Percentiles rank a stretch among this genome's conserved stretches.
These are phyloP conservation scores for Rosa chinensis DNA, from an alignment of 306 rosid species.

Conservation along the genomic window DNA sequence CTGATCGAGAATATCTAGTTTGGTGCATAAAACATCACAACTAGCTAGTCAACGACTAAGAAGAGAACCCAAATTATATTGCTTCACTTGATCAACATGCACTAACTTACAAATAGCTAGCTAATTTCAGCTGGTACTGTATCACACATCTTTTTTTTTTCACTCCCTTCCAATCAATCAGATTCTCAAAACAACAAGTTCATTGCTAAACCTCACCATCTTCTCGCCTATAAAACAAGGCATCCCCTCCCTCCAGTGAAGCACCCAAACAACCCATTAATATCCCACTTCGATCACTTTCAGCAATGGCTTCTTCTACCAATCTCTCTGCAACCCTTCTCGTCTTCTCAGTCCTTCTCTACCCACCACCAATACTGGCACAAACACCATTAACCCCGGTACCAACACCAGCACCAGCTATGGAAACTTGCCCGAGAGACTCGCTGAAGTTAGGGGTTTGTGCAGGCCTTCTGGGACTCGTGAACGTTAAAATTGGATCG, in stretches of 20 bases:
- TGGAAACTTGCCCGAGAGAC: slow-evolving; percentile 29
- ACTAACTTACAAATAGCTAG: neutral
- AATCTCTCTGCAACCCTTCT: slow-evolving; percentile 45
- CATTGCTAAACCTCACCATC: slow-evolving; percentile 28
- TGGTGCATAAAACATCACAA: neutral
- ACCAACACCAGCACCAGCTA: neutral
- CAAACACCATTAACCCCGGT: neutral
- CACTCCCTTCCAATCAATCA: slow-evolving; percentile 51
- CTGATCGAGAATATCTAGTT: neutral
- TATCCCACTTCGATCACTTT: neutral
- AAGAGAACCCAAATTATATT: neutral
- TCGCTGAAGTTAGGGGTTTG: slow-evolving; percentile 70
- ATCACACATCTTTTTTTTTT: neutral
- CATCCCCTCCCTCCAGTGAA: slow-evolving; percentile 10
- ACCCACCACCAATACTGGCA: neutral
- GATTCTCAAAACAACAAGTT: slow-evolving; percentile 13
- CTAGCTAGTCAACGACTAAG: neutral
- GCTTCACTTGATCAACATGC: neutral
- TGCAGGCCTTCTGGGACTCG: slow-evolving; percentile 50
- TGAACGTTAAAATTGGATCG: slow-evolving; percentile 40
- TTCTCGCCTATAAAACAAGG: slow-evolving; percentile 40
- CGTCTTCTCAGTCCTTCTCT: slow-evolving; percentile 47
- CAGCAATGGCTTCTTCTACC: slow-evolving; percentile 34
- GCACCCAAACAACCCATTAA: slow-evolving; percentile 12
- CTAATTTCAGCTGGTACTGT: no score